Evolutionary conservation across 257 asterid species (phyloP), one percentile per base, ranked within the genome.

Genomic region (Penstemon newberryi): DNA sequence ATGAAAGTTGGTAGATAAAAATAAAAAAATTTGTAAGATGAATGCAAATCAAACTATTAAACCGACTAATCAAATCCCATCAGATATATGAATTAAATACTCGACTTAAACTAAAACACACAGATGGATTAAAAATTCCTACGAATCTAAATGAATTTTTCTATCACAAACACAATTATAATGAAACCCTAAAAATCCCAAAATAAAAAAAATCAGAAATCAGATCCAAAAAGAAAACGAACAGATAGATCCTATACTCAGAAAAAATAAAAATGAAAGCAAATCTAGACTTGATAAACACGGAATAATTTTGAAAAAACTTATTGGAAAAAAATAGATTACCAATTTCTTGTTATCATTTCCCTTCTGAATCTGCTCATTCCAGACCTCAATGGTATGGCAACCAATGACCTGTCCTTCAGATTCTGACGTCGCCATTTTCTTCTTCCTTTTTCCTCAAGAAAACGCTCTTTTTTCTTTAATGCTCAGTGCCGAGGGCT

Each of bases 391-490:
- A 11, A 79, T 10, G 67, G 79, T 81, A 79, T 89, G 98, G 85
- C 95, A 88, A 72, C 82, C 70, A 63, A 92, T 81, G 46, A 89
- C 96, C 19, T 81, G 95, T 73, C 96, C 96, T 60, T 86, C 98
- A 38, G 80, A 74, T 60, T 75, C 85, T 18, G 87, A 79, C 61
- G 82, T 69, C 54, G 88, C 80, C 92, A 80, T 84, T 61, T 63
- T 60, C 70, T 18, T 74, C 41, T 40, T 15, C 57, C 8, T 9
- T 36, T 18, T 42, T 13, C 4, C 60, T 5, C 9, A 25, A 60
- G 42, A 44, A 67, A 67, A 19, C 42, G 4, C 6, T 4, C 11
- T 37, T 25, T 5, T 56, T 36, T 65, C 7, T 0, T 2, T 7
- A 46, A 8, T 0, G 9, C 3, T 46, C 10, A 7, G 3, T 49